These are phyloP conservation scores for Mucor saturninus DNA, from an alignment of 371 early-diverging fungal genomes.

Conservation along the genomic window DNA sequence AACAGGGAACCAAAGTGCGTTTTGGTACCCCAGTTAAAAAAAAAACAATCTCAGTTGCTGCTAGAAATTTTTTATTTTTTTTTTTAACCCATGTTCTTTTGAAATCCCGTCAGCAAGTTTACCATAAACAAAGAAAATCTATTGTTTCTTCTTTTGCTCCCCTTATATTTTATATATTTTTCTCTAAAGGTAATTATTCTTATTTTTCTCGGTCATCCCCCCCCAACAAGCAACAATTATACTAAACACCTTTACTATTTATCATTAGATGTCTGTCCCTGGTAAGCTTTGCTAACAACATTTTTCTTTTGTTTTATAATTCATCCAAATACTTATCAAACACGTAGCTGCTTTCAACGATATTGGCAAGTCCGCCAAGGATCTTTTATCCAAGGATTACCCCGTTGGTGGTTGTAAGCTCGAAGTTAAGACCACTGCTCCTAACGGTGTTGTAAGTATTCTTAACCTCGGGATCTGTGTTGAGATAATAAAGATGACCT, in stretches of 20 bases:
- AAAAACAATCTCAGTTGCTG: neutral
- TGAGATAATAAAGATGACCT: neutral
- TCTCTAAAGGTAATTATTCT: conserved; percentile 12
- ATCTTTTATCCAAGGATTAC: conserved; percentile 95
- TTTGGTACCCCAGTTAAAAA: neutral
- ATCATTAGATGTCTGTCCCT: conserved; percentile 32
- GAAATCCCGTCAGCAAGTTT: neutral
- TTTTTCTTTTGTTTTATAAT: neutral
- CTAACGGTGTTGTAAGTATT: conserved; percentile 90
- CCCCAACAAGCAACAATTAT: neutral
- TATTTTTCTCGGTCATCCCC: neutral
- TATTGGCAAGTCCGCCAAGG: conserved; percentile 94
- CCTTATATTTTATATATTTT: conserved; percentile 3
- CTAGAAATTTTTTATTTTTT: neutral
- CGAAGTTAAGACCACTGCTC: conserved; percentile 94
- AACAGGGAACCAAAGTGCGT: too few species aligned
- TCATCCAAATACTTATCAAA: too few species aligned
- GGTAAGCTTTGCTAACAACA: conserved; percentile 14
- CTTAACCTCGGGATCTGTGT: neutral
- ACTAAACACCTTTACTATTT: neutral
- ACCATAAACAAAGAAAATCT: conserved; percentile 14
- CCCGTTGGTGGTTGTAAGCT: conserved; percentile 94
- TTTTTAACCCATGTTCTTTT: conserved; percentile 5
- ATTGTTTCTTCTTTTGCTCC: conserved; percentile 14
- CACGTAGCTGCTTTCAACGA: conserved; percentile 80